Conservation (phyloP, 306 rosid species). For the Trichosanthes cucumerina region DNA sequence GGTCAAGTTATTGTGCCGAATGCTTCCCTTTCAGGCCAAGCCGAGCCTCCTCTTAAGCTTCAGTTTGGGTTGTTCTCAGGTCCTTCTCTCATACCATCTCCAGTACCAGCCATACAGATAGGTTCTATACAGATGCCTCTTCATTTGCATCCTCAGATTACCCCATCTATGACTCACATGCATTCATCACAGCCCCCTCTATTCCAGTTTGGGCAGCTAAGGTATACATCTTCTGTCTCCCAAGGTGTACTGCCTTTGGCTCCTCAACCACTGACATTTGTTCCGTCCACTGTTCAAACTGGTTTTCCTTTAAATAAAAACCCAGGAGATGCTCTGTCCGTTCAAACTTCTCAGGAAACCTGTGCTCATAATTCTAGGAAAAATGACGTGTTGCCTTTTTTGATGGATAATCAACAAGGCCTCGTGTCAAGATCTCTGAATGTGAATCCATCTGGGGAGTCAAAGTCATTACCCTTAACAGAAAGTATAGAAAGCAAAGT, state of each 20-base stretch:
- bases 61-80: conserved; percentile 97
- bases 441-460: conserved; percentile 25
- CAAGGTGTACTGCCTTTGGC: conserved; percentile 74
- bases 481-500: conserved; percentile 31
- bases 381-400: conserved; percentile 28
- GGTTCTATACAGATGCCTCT: conserved; percentile 99
- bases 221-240: conserved; percentile 62
- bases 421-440: conserved; percentile 31
- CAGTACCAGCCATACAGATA: conserved; percentile 88
- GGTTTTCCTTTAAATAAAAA: conserved; percentile 47
- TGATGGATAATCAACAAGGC: conserved; percentile 37
- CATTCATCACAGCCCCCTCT: conserved; percentile 75
- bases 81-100: conserved; percentile 93
- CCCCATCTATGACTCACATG: conserved; percentile 59
- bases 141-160: conserved; percentile 76
- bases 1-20: conserved; percentile 36
- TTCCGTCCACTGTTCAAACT: conserved; percentile 53
- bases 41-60: conserved; percentile 72
- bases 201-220: conserved; percentile 94
- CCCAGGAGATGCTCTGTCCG: conserved; percentile 40
- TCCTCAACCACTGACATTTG: conserved; percentile 69
- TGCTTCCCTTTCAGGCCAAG: conserved; percentile 43
- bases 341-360: conserved; percentile 44
- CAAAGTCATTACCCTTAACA: conserved; percentile 18
- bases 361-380: conserved; percentile 29